These are phyloP conservation scores for Gymnopilus junonius DNA, from an alignment of 768 basidiomycete species.

Conservation along the genomic window DNA sequence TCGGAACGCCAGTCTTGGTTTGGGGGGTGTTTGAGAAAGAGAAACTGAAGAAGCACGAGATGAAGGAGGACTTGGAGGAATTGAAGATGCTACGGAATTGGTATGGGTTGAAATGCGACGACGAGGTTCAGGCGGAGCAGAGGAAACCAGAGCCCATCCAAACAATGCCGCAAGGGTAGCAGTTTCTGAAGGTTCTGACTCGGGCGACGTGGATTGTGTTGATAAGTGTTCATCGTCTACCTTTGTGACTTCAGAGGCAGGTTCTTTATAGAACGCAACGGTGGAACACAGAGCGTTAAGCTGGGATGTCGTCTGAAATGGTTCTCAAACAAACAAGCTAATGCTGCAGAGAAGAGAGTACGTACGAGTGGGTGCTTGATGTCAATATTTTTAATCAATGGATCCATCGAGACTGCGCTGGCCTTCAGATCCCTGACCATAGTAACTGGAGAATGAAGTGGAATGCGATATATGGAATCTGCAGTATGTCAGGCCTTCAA, in stretches of 20 bases:
- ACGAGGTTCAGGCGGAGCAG: conserved; percentile 32
- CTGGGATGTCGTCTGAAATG: conserved; percentile 58
- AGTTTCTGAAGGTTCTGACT: conserved; percentile 36
- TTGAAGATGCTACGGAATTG: conserved; percentile 32
- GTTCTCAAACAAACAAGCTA: background rate
- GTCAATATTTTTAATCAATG: conserved; percentile 53
- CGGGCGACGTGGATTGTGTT: background rate
- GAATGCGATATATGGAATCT: conserved; percentile 78
- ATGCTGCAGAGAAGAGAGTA: conserved; percentile 2
- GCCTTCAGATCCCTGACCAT: conserved; percentile 65
- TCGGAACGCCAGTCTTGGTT: conserved; percentile 26
- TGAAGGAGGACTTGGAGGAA: conserved; percentile 33
- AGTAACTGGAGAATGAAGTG: conserved; percentile 65
- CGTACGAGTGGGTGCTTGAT: conserved; percentile 79
- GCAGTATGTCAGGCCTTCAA: background rate
- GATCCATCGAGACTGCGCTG: conserved; percentile 56
- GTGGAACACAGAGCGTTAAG: conserved; percentile 54
- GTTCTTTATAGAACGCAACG: conserved; percentile 40
- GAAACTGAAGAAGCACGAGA: conserved; percentile 41
- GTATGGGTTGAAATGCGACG: conserved; percentile 36
- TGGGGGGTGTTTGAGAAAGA: conserved; percentile 18
- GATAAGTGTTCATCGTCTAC: conserved; percentile 10
- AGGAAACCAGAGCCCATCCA: conserved; percentile 52
- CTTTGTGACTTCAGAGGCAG: conserved; percentile 9
- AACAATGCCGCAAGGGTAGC: conserved; percentile 52